phyloP scores from a whole-genome alignment of 768 basidiomycete species.

The Pleurotus tuber-regium region DNA sequence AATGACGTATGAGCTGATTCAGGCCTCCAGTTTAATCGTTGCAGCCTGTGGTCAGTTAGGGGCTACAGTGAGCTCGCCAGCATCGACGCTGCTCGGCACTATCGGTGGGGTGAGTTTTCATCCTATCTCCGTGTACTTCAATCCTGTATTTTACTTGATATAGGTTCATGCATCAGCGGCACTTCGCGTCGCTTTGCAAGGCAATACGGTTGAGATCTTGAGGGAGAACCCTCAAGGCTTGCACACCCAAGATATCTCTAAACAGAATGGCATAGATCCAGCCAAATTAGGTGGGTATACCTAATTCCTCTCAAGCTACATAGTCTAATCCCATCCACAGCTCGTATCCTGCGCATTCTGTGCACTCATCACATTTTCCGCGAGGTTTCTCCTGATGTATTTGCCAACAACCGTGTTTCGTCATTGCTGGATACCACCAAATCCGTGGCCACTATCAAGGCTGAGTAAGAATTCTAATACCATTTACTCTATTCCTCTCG shows the following conservation, averaged over 20 bases:
- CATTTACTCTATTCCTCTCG: background rate
- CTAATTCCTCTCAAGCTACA: background rate
- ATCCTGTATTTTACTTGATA: constrained; percentile 16
- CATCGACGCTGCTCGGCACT: constrained; percentile 8
- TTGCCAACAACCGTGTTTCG: constrained; percentile 33
- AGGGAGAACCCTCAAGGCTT: constrained; percentile 21
- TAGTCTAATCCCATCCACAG: constrained; percentile 17
- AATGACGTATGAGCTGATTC: constrained; percentile 12
- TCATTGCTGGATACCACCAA: constrained; percentile 28
- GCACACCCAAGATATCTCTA: constrained; percentile 32
- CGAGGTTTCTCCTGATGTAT: constrained; percentile 31
- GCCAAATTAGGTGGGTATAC: constrained; percentile 27
- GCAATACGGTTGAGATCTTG: constrained; percentile 2
- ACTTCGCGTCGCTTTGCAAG: constrained; percentile 11
- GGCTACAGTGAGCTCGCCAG: constrained; percentile 14
- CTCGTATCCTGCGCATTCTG: constrained; percentile 32
- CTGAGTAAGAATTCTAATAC: constrained; percentile 24
- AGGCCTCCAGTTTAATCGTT: constrained; percentile 17
- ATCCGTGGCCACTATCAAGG: constrained; percentile 22
- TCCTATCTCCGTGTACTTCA: background rate
- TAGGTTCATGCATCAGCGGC: constrained; percentile 12
- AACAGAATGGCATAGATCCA: constrained; percentile 23
- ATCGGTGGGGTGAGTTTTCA: constrained; percentile 2
- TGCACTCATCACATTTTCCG: constrained; percentile 33
- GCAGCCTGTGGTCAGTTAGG: constrained; percentile 25